phyloP scores from a whole-genome alignment of 139 green algal genomes.

The Micromonas commoda region DNA sequence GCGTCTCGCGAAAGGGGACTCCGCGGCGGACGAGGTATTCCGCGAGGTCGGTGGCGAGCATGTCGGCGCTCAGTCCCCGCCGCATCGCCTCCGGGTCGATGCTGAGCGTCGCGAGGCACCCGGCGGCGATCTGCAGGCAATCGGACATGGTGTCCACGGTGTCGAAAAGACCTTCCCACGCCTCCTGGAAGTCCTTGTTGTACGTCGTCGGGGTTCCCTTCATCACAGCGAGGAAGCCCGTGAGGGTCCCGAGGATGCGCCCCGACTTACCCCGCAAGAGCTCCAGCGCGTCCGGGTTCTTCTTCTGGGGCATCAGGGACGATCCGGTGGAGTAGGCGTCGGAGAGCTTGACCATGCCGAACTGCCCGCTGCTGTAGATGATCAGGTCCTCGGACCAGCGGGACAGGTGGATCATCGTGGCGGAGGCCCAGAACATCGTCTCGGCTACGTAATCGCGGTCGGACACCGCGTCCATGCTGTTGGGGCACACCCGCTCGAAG shows the following conservation, averaged over 20 bases:
- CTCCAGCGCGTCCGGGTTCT: constrained; percentile 98
- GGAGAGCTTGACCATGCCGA: constrained; percentile 83
- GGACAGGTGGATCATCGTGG: constrained; percentile 79
- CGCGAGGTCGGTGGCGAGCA: constrained; percentile 96
- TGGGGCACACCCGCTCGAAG: constrained; percentile 72
- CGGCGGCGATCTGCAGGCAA: constrained; percentile 82
- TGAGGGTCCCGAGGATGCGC: constrained; percentile 78
- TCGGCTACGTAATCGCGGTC: constrained; percentile 95
- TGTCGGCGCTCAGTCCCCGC: constrained; percentile 37
- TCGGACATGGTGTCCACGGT: constrained; percentile 82
- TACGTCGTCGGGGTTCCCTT: constrained; percentile 96
- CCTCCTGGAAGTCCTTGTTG: constrained; percentile 98
- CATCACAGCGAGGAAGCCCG: constrained; percentile 74
- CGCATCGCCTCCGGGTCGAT: constrained; percentile 84
- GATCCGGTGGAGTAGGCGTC: constrained; percentile 93
- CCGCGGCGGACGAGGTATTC: constrained; percentile 99
- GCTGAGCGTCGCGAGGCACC: constrained; percentile 80
- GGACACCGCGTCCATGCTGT: constrained; percentile 93
- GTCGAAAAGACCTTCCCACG: constrained; percentile 92
- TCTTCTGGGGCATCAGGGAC: constrained; percentile 99
- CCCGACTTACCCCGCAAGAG: constrained; percentile 85
- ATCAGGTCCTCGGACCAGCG: constrained; percentile 94
- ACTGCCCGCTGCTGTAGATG: constrained; percentile 83
- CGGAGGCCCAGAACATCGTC: constrained; percentile 68
- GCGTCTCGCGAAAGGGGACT: constrained; percentile 84